These are phyloP conservation scores for Helicocarpus griseus DNA, from an alignment of 2,329 filamentous ascomycete species.

Conservation along the genomic window DNA sequence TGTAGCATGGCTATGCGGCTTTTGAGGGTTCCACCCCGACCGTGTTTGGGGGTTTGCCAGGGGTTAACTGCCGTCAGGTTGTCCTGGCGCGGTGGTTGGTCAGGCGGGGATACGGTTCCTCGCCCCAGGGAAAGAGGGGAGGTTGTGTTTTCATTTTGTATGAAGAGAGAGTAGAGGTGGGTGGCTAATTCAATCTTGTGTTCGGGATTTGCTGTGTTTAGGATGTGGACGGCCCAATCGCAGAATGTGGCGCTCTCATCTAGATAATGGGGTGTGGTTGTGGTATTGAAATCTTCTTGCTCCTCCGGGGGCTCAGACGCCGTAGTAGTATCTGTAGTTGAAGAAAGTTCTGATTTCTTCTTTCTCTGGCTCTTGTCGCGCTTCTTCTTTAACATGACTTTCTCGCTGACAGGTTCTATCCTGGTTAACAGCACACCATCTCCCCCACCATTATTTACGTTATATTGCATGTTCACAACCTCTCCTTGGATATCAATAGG, in stretches of 20 bases:
- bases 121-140: conserved; percentile 35
- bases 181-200: conserved; percentile 40
- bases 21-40: conserved; percentile 35
- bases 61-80: conserved; percentile 31
- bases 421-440: conserved; percentile 19
- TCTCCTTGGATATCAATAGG: conserved; percentile 30
- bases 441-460: conserved; percentile 12
- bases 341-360: background rate
- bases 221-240: conserved; percentile 39
- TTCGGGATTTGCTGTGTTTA: conserved; percentile 37
- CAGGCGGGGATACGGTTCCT: conserved; percentile 28
- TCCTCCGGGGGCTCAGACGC: conserved; percentile 1
- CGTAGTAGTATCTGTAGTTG: conserved; percentile 8
- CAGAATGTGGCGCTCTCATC: conserved; percentile 35
- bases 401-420: conserved; percentile 38
- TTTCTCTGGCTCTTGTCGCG: conserved; percentile 8
- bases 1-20: conserved; percentile 40
- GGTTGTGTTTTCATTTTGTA: conserved; percentile 28
- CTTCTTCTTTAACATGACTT: conserved; percentile 35
- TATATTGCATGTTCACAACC: conserved; percentile 26
- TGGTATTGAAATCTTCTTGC: background rate
- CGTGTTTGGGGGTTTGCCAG: conserved; percentile 31
- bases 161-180: conserved; percentile 35
- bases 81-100: conserved; percentile 32
- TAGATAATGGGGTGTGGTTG: conserved; percentile 22